phyloP scores from a whole-genome alignment of 257 asterid species.

The Penstemon eatonii region DNA sequence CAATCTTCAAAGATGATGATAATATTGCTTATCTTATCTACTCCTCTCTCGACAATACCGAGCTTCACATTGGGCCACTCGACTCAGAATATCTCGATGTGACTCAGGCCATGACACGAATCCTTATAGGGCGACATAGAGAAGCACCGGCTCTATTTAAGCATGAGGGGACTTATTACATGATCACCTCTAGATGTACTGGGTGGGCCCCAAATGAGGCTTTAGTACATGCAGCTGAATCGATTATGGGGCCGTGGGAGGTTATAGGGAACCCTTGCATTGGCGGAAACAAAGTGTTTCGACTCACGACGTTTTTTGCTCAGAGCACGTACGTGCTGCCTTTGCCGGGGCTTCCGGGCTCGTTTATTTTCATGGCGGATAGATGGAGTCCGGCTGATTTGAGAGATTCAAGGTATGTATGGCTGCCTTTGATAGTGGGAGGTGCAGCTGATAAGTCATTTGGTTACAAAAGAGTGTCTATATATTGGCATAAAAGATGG shows the following conservation, averaged over 20 bases:
- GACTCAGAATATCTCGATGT: conserved; percentile 58
- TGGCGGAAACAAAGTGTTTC: conserved; percentile 76
- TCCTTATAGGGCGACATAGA: conserved; percentile 79
- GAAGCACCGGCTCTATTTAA: conserved; percentile 98
- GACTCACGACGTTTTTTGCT: conserved; percentile 69
- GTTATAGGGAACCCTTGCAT: conserved; percentile 87
- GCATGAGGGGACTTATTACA: conserved; percentile 77
- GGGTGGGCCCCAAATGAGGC: conserved; percentile 99
- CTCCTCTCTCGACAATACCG: conserved; percentile 89
- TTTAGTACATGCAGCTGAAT: conserved; percentile 82
- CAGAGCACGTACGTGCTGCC: conserved; percentile 92
- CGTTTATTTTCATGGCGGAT: conserved; percentile 86
- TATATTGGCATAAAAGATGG: conserved; percentile 96
- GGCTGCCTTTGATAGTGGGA: conserved; percentile 80
- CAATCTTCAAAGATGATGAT: conserved; percentile 85
- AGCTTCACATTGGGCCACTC: conserved; percentile 84
- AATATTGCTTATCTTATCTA: conserved; percentile 73
- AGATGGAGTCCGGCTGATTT: conserved; percentile 94
- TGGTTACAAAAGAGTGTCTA: conserved; percentile 71
- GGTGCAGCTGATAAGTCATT: conserved; percentile 88
- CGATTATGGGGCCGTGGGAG: conserved; percentile 97
- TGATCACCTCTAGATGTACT: conserved; percentile 96
- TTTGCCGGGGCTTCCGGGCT: conserved; percentile 58
- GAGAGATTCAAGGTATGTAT: conserved; percentile 84
- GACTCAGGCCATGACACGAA: conserved; percentile 45